A percentile compares a stretch with the other conserved stretches of the same genome.
Evolutionary conservation across 2,329 filamentous ascomycete species (phyloP).

Genomic region (Dactylellina leptospora): DNA sequence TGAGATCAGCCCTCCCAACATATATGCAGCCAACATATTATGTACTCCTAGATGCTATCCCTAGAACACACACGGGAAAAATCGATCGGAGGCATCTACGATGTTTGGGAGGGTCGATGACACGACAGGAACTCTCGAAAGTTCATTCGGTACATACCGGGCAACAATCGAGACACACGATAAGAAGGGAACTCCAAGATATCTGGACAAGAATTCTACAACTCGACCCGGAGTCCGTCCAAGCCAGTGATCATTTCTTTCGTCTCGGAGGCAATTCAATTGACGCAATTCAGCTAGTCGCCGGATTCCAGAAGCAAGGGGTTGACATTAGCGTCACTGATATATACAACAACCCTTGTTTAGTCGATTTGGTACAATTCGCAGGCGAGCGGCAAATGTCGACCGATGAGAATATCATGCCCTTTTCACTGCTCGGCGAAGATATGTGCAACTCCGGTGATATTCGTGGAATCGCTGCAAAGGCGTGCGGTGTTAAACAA

Average conservation of each 20-base stretch:
- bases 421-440: not conserved
- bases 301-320: conserved; percentile 57
- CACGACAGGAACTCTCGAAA: not conserved
- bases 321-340: not conserved
- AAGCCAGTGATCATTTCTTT: conserved; percentile 57
- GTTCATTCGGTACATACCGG: too few species aligned
- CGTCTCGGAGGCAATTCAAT: conserved; percentile 61
- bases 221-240: not conserved
- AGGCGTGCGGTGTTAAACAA: conserved; percentile 60
- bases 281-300: conserved; percentile 63
- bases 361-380: not conserved
- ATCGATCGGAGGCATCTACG: not conserved
- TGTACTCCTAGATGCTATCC: not conserved
- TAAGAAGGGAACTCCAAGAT: not conserved
- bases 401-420: not conserved
- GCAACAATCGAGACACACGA: too few species aligned
- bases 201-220: not conserved
- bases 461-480: conserved; percentile 57
- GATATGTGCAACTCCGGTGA: not conserved
- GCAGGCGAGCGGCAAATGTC: not conserved
- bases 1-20: not conserved
- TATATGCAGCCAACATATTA: not conserved
- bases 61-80: not conserved
- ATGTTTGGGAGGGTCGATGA: not conserved
- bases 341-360: not conserved